These are phyloP conservation scores for Adansonia gregorii DNA, from an alignment of 441 rosid species.

Conservation along the genomic window DNA sequence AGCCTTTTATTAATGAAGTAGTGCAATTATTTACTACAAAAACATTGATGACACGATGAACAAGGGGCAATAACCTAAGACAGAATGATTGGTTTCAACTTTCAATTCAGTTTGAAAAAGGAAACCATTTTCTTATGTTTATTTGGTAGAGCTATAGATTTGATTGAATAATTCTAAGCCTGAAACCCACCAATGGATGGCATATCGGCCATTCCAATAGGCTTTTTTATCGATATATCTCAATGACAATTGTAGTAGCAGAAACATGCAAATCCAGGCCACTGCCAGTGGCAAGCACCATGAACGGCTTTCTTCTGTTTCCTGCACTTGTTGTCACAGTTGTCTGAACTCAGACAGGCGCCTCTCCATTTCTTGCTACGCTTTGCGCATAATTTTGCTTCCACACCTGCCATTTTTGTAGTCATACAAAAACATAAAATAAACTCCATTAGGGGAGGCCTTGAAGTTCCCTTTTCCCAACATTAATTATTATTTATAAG, in stretches of 20 bases:
- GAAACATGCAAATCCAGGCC: neutral
- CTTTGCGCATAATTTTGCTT: neutral
- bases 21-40: neutral
- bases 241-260: neutral
- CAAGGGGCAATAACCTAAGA: neutral
- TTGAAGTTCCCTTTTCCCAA: too few relatives aligned
- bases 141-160: neutral
- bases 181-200: neutral
- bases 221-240: neutral
- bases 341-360: neutral
- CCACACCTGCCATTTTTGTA: neutral
- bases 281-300: constrained; percentile 2
- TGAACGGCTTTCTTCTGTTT: neutral
- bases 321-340: neutral
- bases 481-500: neutral
- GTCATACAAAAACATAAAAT: neutral
- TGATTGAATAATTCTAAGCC: neutral
- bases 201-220: neutral
- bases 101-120: neutral
- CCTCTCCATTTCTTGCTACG: constrained; percentile 3
- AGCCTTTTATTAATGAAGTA: neutral
- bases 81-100: neutral
- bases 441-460: too few relatives aligned
- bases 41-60: neutral
- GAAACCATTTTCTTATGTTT: neutral